These are phyloP conservation scores for Ustilago bromivora DNA, from an alignment of 1,284 basidiomycete genomes.

Conservation along the genomic window DNA sequence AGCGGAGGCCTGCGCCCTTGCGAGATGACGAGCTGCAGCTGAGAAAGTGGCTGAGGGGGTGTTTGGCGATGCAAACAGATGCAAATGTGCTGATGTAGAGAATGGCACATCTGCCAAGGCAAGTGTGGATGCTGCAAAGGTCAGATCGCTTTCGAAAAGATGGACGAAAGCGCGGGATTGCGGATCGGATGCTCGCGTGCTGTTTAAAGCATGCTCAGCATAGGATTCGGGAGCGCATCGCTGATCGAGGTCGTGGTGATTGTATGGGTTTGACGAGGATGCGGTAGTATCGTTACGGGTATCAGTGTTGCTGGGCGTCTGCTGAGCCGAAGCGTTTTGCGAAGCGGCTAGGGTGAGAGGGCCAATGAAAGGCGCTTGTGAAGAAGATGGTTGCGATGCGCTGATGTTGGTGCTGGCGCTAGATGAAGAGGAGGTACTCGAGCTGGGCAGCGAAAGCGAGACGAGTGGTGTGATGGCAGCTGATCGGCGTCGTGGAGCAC, in stretches of 20 bases:
- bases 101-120: slow-evolving; percentile 1
- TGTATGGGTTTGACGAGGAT: neutral
- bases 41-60: slow-evolving; percentile 16
- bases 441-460: neutral
- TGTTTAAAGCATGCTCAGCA: neutral
- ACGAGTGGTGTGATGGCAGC: slow-evolving; percentile 16
- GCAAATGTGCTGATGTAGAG: neutral
- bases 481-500: slow-evolving; percentile 37
- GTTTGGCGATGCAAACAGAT: neutral
- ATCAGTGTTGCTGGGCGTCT: neutral
- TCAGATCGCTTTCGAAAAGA: slow-evolving; percentile 8
- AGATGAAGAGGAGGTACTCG: neutral
- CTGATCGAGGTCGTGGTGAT: neutral
- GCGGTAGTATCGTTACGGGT: neutral
- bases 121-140: slow-evolving; percentile 3
- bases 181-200: slow-evolving; percentile 4
- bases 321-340: slow-evolving; percentile 13
- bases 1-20: slow-evolving; percentile 10
- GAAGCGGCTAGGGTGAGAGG: slow-evolving; percentile 31
- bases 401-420: neutral
- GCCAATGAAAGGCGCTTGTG: slow-evolving; percentile 31
- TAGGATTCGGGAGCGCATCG: slow-evolving; percentile 14
- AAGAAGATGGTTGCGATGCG: slow-evolving; percentile 1
- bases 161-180: neutral
- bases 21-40: slow-evolving; percentile 25